Base-by-base conservation (phyloP, 495 filamentous ascomycete species). In the Penicillium bovifimosum region DNA sequence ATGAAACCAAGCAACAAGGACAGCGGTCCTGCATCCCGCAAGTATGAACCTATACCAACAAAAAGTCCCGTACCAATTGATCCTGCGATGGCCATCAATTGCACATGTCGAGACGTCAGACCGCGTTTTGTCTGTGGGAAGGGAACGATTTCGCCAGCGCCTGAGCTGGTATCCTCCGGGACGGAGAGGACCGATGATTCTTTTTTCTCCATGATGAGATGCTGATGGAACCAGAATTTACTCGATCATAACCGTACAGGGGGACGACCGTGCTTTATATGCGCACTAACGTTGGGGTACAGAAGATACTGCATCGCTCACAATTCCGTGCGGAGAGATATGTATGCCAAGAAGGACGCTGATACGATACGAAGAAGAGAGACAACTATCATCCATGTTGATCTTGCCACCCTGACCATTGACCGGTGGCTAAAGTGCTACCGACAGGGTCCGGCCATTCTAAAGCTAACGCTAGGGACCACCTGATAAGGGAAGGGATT, bases 1-100 rank as follows among this genome's bases (percentile, higher is more conserved):
- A 81, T 57, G 60, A 86, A 90, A 9, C 84, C 82, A 27, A 90
- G 72, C 18, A 91, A 73, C 31, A 86, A 71, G 5, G 80, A 85
- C 4, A 84, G 70, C 13, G 86, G 87, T 10, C 86, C 86, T 26
- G 84, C 73, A 51, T 76, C 79, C 11, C 77, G 75, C 41, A 90
- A 75, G n/a, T 85, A 85, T 26, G 72, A 73, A 16, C 87, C 86
- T 45, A 83, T 87, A 38, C 87, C 85, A 16, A 90, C 70, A 70
- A 91, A 91, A 27, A 90, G 72, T 41, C 86, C 86, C 1, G 86
- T 90, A 20, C 86, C 86, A 60, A 90, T 85, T 0, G 86, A 86
- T 13, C 86, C 86, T 53, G 87, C 86, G 24, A 86, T 76, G 2
- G 83, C 84, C 77, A 87, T 86, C 78, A 87, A 79, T 62, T 78